phyloP scores from a whole-genome alignment of 352 stramenopile species.

The Thalassiosira livingstoniorum region DNA sequence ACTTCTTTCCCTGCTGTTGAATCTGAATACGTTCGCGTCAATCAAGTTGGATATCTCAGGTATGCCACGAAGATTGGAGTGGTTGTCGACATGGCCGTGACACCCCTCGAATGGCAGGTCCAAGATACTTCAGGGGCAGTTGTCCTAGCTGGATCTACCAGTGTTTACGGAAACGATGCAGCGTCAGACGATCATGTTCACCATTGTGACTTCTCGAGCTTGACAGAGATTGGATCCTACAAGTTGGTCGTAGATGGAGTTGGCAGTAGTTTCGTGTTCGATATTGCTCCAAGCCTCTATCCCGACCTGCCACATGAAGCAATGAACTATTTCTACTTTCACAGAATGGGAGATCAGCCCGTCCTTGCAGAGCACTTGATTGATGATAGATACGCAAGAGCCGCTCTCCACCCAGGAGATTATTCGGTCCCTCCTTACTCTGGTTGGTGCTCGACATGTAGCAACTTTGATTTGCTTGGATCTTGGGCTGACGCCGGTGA shows the following conservation, averaged over 20 bases:
- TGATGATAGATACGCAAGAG: conserved; percentile 30
- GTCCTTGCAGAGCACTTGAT: conserved; percentile 34
- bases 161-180: conserved; percentile 32
- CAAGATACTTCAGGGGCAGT: conserved; percentile 32
- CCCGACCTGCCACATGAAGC: conserved; percentile 37
- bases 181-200: conserved; percentile 35
- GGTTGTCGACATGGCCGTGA: conserved; percentile 20
- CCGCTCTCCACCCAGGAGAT: conserved; percentile 32
- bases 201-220: conserved; percentile 31
- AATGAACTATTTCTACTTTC: conserved; percentile 54
- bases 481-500: conserved; percentile 38
- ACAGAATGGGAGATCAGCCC: conserved; percentile 34
- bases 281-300: conserved; percentile 34
- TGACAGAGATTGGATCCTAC: conserved; percentile 34
- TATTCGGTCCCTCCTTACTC: conserved; percentile 15
- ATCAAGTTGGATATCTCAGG: conserved; percentile 40
- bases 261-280: conserved; percentile 22
- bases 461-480: conserved; percentile 34
- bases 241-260: conserved; percentile 36
- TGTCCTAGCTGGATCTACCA: conserved; percentile 23
- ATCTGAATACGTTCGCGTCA: conserved; percentile 33
- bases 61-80: conserved; percentile 43
- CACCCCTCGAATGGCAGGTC: conserved; percentile 35
- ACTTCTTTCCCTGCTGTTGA: neutral
- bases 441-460: conserved; percentile 33